Evolutionary conservation across 2,329 filamentous ascomycete genomes (phyloP), one percentile per base, ranked within the genome.

Genomic region (Coniochaeta prunicola): DNA sequence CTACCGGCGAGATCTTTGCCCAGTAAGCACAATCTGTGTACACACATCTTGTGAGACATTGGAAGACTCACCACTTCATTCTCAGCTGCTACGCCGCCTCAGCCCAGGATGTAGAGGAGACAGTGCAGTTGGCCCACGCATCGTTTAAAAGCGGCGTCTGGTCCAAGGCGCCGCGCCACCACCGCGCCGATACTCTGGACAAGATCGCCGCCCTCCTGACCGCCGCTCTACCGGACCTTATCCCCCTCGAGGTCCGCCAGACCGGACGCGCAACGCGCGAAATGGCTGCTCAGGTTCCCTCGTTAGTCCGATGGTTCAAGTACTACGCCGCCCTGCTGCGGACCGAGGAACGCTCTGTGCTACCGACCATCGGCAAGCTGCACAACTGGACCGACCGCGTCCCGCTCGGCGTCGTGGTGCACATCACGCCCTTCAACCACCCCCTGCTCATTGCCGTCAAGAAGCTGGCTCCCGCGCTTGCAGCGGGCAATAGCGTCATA

Each of bases 301-400:
- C 82, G 0, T 76, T 90, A 0, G 79, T 85, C 1, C 82, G 84
- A 48, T 90, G 87, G 87, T 85, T 90, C 71, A 84, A 82, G 60
- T 90, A 90, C 73, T 91, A 87, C 66, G 86, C 86, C 1, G 78
- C 85, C 0, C 68, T 89, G 1, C 77, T 88, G 33, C 81, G 87
- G n/a, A 85, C 83, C 1, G 85, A 89, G 66, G 85, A 89, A 70
- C 80, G 85, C 2, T 73, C 83, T 1, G 82, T 90, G 0, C 76
- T 89, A 1, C 87, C 88, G 0, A 89, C 87, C 2, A 74, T 73
- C 28, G 85, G 85, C 0, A 80, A 81, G 67, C 74, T 85, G 63
- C 79, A 83, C 68, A 84, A 84, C 68, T 83, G 78, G 71, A 65
- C 80, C 13, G 78, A 78, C 45, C 77, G 82, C 17, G 74, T 79